Evolutionary conservation across 305 asterid species (phyloP).

Genomic region (Rubia peregrina): DNA sequence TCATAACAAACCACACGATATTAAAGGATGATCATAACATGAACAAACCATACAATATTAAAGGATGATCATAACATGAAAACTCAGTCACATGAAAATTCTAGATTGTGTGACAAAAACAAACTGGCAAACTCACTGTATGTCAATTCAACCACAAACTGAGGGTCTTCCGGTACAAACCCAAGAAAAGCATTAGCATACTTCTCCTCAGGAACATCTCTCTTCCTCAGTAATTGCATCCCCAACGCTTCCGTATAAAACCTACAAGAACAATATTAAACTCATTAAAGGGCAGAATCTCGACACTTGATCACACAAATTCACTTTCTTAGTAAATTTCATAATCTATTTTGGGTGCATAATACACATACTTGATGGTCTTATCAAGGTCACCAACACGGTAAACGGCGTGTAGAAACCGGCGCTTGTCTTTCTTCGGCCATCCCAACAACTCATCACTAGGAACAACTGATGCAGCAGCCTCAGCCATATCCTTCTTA

Average conservation of each 20-base stretch:
- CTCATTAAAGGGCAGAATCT: neutral
- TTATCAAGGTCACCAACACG: constrained; percentile 98
- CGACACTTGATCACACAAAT: neutral
- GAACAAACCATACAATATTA: neutral
- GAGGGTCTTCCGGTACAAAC: constrained; percentile 88
- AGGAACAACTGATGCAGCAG: constrained; percentile 40
- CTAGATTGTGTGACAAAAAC: neutral
- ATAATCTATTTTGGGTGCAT: neutral
- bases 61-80: neutral
- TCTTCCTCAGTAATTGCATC: constrained; percentile 85
- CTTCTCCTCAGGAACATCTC: constrained; percentile 86
- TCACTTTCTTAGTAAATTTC: neutral
- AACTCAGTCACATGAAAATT: neutral
- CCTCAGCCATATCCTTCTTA: constrained; percentile 55
- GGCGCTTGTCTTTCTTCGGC: constrained; percentile 78
- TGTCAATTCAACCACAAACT: constrained; percentile 86
- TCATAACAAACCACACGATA: no score
- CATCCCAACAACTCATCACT: constrained; percentile 73
- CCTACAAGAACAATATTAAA: constrained; percentile 28
- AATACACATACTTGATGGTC: constrained; percentile 65
- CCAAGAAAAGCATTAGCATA: constrained; percentile 98
- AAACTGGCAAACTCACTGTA: constrained; percentile 56
- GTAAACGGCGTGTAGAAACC: constrained; percentile 83
- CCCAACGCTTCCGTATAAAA: constrained; percentile 92
- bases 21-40: no score